Evolutionary conservation across 2,329 filamentous ascomycete species (phyloP).

Genomic region (Claviceps maximensis): DNA sequence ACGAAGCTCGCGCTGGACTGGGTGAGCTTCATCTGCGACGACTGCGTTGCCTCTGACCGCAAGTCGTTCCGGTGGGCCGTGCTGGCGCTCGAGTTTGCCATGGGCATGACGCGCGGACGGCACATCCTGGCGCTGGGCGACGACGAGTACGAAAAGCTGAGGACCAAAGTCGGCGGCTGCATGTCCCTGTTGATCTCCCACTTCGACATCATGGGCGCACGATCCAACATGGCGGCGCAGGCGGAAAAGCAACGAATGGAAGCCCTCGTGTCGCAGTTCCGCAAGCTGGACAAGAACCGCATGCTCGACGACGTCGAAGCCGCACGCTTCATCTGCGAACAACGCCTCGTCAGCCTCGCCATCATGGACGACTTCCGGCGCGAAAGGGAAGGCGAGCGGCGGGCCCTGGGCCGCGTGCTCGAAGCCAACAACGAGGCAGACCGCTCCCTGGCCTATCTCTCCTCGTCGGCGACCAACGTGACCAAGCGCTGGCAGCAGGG

Average conservation of each 20-base stretch:
- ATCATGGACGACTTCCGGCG: conserved; percentile 68
- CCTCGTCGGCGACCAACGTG: conserved; percentile 87
- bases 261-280: conserved; percentile 60
- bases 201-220: conserved; percentile 97
- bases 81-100: conserved; percentile 85
- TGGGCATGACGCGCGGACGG: conserved; percentile 89
- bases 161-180: conserved; percentile 84
- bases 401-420: conserved; percentile 77
- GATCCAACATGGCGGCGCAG: conserved; percentile 84
- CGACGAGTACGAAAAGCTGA: conserved; percentile 69
- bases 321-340: conserved; percentile 56
- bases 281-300: conserved; percentile 64
- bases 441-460: conserved; percentile 83
- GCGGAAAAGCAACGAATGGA: conserved; percentile 84
- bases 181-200: conserved; percentile 97
- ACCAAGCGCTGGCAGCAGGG: conserved; percentile 97
- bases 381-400: conserved; percentile 70
- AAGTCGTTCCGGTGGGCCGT: conserved; percentile 98
- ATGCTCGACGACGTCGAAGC: conserved; percentile 76
- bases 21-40: conserved; percentile 96
- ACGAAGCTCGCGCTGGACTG: conserved; percentile 89
- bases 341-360: conserved; percentile 59
- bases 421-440: conserved; percentile 95
- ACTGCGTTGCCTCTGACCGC: conserved; percentile 84
- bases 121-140: conserved; percentile 87